Percentiles rank a stretch among this genome's conserved stretches.
Conservation (phyloP, 228 moss, liverwort and hornwort genomes). For the Sphagnum fallax region DNA sequence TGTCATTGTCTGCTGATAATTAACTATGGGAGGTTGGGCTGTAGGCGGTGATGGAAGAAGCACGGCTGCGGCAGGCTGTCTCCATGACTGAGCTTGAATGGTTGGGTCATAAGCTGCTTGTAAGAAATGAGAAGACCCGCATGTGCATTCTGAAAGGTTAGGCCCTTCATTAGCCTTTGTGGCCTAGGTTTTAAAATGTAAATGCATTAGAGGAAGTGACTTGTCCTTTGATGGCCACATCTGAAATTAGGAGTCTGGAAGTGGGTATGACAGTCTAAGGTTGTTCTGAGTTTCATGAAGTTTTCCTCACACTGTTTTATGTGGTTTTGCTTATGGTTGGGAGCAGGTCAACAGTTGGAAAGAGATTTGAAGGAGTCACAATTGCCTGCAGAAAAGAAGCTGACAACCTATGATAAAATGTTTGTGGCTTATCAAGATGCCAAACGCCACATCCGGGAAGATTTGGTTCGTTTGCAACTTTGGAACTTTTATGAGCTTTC, state of each 20-base stretch:
- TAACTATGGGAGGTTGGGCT: background rate
- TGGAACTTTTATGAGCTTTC: background rate
- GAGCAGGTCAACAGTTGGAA: constrained; percentile 75
- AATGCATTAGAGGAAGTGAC: background rate
- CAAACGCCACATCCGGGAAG: constrained; percentile 86
- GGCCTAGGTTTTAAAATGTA: too few relatives aligned
- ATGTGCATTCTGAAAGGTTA: constrained; percentile 88
- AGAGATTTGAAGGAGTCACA: constrained; percentile 61
- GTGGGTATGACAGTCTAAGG: too few relatives aligned
- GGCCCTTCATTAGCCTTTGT: background rate
- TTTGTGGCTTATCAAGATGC: constrained; percentile 94
- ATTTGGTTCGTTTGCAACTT: constrained; percentile 43
- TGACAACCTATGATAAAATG: constrained; percentile 78
- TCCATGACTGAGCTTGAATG: constrained; percentile 90
- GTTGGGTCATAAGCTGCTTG: constrained; percentile 77
- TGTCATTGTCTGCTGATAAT: too few relatives aligned
- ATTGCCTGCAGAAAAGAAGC: constrained; percentile 62
- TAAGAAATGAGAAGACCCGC: constrained; percentile 87
- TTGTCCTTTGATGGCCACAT: background rate
- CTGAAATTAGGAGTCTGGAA: background rate
- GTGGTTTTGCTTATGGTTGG: background rate
- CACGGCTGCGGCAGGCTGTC: constrained; percentile 76
- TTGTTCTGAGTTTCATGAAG: too few relatives aligned
- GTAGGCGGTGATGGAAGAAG: constrained; percentile 93
- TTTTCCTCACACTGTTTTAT: too few relatives aligned